A percentile compares a stretch with the other conserved stretches of the same genome.
These are phyloP conservation scores for Petrea volubilis DNA, from an alignment of 257 asterid species.

Conservation along the genomic window DNA sequence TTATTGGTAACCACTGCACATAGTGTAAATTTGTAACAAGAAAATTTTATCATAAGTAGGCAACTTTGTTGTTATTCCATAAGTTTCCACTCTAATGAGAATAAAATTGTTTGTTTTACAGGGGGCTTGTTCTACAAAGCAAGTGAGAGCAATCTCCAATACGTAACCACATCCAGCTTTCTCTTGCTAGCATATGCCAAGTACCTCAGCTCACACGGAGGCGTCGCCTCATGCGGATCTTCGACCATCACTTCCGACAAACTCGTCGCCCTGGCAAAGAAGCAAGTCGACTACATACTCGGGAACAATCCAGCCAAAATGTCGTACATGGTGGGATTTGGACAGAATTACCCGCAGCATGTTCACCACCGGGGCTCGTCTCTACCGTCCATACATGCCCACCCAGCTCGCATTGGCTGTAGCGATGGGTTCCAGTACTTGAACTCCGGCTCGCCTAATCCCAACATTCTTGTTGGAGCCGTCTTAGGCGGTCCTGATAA, in stretches of 20 bases:
- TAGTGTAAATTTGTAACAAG: no score
- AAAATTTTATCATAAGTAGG: no score
- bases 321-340: constrained; percentile 90
- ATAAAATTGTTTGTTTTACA: constrained; percentile 3
- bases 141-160: constrained; percentile 78
- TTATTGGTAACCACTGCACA: no score
- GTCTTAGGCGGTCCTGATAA: constrained; percentile 76
- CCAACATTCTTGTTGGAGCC: constrained; percentile 66
- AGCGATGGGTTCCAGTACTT: constrained; percentile 54
- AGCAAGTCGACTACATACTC: constrained; percentile 81
- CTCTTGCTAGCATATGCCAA: constrained; percentile 72
- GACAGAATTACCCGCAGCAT: constrained; percentile 56
- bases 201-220: constrained; percentile 47
- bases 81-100: no score
- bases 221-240: constrained; percentile 51
- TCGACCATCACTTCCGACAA: constrained; percentile 47
- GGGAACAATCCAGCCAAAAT: constrained; percentile 70
- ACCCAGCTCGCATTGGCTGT: constrained; percentile 48
- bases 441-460: constrained; percentile 55
- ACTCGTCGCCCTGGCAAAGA: constrained; percentile 52
- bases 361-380: constrained; percentile 83
- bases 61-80: no score
- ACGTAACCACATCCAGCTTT: constrained; percentile 76
- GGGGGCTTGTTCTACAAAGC: constrained; percentile 70
- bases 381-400: constrained; percentile 49